Base-by-base conservation (phyloP, 1,284 basidiomycete species). In the Pseudozyma thailandica region DNA sequence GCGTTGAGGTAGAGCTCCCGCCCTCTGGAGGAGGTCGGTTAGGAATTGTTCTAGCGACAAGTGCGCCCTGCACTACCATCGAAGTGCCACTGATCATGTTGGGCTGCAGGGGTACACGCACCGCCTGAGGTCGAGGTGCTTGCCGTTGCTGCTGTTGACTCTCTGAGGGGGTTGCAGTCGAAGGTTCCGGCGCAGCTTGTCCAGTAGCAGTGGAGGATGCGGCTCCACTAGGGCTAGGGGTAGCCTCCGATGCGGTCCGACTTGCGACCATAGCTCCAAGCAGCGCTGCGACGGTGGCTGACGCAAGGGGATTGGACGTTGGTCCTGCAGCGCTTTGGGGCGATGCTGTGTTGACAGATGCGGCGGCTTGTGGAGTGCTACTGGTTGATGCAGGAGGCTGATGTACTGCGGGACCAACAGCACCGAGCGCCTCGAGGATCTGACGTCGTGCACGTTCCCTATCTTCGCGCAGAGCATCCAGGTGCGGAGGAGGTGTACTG, bases 41-140 rank as follows among this genome's bases (percentile, higher is more conserved):
- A n/a, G 64, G 49, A 25, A 72, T 38, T 4, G 64, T 68, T 7
- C 70, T 46, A 21, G 79, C 72, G 9, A 81, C 60, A 13, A 81
- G 71, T 6, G 79, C 79, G 20, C 79, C 79, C 38, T 81, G 79
- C 8, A 81, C 79, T 16, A 81, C 78, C 62, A 81, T 78, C 18
- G 77, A 79, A 4, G 79, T 81, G 28, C 79, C 79, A 31, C 62
- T 72, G 54, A 72, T 69, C 48, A 50, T 68, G 33, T 55, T 54
- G 25, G 68, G 61, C 31, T 72, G 63, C 23, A 64, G 41, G 16
- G 63, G 63, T 13, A 56, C 47, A n/a, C 63, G 56, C 23, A 65
- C 41, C 25, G 58, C 44, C 12, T 53, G 48, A 10, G 53, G 54
- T 27, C 58, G 28, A 7, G 50, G n/a, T 10, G 43, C 20, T 26